Evolutionary conservation across 371 early-diverging fungal genomes (phyloP), one percentile per base, ranked within the genome.

Genomic region (Actinomortierella wolfii): DNA sequence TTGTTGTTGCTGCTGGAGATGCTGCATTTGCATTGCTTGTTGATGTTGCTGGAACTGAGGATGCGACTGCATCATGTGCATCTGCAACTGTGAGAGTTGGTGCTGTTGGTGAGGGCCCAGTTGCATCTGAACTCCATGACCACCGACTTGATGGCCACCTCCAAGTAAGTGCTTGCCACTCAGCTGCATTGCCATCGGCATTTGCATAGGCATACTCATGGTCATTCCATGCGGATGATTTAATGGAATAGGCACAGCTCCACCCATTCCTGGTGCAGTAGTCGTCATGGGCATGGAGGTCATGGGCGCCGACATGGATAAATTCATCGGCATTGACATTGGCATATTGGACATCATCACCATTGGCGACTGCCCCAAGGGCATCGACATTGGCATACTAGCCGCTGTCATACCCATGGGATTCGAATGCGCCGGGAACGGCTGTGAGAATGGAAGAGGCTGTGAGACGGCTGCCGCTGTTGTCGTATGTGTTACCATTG

Each of bases 121-220:
- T 21, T 73, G 73, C 51, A 73, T 73, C 25, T 65, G 73, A 42
- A 73, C 67, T 11, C 67, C 63, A 11, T 62, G 63, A 0, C 62
- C 59, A 21, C 73, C 73, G 23, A 66, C 26, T 54, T 59, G 52
- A 28, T 61, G 67, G 39, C 56, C 58, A 13, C 67, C 73, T 3
- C 7, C 4, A 11, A 34, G 34, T 6, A 34, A 11, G 11, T 34
- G 34, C 34, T 34, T 34, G 11, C 34, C 34, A 11, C 34, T 34
- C 34, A 34, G 11, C 34, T 34, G 34, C 34, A 34, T 34, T 11
- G 60, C 42, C 50, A 63, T 26, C 11, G 73, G 58, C 3, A 59
- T 2, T 34, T 65, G 65, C 65, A 65, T 65, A 1, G 48, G 49
- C 59, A 65, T 50, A 34, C 34, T 11, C 34, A 34, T 34, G 34